These are phyloP conservation scores for Rhizoclosmatium sp. DNA, from an alignment of 192 early-diverging fungal genomes.

Conservation along the genomic window DNA sequence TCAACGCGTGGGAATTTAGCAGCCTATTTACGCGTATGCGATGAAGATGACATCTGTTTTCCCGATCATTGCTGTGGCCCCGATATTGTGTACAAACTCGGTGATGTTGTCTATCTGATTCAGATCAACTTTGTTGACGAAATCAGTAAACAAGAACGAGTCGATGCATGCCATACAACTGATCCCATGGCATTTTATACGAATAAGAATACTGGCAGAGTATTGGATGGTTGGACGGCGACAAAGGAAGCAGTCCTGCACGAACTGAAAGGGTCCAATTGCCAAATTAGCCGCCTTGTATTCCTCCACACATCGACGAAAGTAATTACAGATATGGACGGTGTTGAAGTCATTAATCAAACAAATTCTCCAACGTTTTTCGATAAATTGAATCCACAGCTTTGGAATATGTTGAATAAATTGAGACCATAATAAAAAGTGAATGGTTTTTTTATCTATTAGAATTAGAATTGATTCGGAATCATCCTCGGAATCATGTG, in stretches of 20 bases:
- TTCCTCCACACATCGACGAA: conserved; percentile 41
- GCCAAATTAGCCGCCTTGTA: conserved; percentile 26
- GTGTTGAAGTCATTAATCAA: conserved; percentile 34
- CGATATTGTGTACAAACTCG: conserved; percentile 44
- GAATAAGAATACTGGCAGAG: conserved; percentile 21
- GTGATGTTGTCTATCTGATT: conserved; percentile 36
- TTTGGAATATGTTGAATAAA: conserved; percentile 39
- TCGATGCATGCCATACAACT: conserved; percentile 46
- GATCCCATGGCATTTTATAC: conserved; percentile 40
- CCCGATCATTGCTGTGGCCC: conserved; percentile 47
- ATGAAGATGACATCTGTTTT: conserved; percentile 29
- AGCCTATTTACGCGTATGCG: not conserved
- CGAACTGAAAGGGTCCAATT: not conserved
- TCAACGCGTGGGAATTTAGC: conserved; percentile 7
- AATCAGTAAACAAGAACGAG: conserved; percentile 41
- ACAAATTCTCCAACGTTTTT: conserved; percentile 39
- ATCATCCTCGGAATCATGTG: too few relatives aligned
- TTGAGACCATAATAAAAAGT: not conserved
- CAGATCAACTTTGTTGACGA: conserved; percentile 45
- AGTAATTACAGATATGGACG: conserved; percentile 22
- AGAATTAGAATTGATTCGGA: too few relatives aligned
- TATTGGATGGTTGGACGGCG: conserved; percentile 35
- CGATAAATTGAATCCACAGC: conserved; percentile 8
- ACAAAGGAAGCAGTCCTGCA: conserved; percentile 6
- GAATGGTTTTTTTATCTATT: too few relatives aligned